phyloP scores from a whole-genome alignment of 768 basidiomycete species.

The Porpolomopsis calyptriformis region DNA sequence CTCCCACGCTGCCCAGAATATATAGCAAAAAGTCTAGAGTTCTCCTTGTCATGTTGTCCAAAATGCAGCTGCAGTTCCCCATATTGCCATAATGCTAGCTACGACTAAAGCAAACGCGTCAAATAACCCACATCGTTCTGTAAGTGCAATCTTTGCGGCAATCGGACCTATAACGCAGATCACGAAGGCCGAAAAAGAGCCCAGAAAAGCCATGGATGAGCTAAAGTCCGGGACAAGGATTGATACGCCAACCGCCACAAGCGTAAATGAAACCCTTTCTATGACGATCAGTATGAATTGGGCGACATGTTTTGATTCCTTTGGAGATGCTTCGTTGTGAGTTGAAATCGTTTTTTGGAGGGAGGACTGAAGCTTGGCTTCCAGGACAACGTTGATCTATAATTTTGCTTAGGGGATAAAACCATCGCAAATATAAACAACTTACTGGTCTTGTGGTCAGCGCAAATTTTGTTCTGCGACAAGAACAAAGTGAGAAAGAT shows the following conservation, averaged over 20 bases:
- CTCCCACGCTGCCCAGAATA: constrained; percentile 50
- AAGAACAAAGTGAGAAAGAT: neutral
- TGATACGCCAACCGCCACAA: constrained; percentile 55
- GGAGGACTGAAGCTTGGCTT: constrained; percentile 34
- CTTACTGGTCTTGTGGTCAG: constrained; percentile 71
- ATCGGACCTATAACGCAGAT: constrained; percentile 73
- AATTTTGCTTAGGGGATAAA: neutral
- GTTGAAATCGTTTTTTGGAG: constrained; percentile 29
- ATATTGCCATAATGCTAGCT: constrained; percentile 56
- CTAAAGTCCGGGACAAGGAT: constrained; percentile 74
- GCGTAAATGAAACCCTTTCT: constrained; percentile 49
- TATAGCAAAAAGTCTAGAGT: constrained; percentile 25
- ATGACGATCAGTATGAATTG: constrained; percentile 35
- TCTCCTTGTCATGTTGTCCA: constrained; percentile 18
- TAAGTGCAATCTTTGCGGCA: constrained; percentile 53
- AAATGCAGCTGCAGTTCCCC: constrained; percentile 68
- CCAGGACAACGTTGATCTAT: constrained; percentile 74
- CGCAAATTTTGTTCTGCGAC: constrained; percentile 71
- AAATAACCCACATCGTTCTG: constrained; percentile 34
- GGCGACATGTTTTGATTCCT: constrained; percentile 19
- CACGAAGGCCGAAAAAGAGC: constrained; percentile 75
- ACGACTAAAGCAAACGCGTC: constrained; percentile 46
- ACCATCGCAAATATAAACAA: constrained; percentile 3
- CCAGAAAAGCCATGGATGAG: constrained; percentile 80
- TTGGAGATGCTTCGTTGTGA: constrained; percentile 17